These are phyloP conservation scores for Handroanthus guayacan DNA, from an alignment of 257 asterid genomes.

Conservation along the genomic window DNA sequence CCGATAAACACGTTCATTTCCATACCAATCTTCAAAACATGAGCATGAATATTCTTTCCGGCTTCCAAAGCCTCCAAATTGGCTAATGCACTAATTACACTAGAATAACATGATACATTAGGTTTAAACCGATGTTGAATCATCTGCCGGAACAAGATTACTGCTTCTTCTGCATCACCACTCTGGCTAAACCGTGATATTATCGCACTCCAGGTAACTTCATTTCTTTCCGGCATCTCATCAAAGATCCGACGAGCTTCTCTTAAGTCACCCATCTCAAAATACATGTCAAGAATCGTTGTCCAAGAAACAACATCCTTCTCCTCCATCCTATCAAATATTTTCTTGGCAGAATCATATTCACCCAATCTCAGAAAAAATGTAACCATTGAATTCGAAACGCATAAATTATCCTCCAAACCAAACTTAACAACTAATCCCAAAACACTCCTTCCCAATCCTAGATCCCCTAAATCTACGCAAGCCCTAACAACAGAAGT, in stretches of 20 bases:
- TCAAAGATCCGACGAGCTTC: conserved; percentile 71
- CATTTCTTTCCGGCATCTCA: conserved; percentile 79
- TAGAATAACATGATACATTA: conserved; percentile 71
- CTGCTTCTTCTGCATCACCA: conserved; percentile 74
- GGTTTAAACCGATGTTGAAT: conserved; percentile 51
- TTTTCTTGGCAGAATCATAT: conserved; percentile 54
- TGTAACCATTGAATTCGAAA: conserved; percentile 70
- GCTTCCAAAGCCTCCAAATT: conserved; percentile 54
- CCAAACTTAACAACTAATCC: conserved; percentile 68
- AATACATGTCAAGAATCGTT: conserved; percentile 64
- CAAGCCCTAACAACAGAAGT: conserved; percentile 65
- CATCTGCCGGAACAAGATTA: conserved; percentile 62
- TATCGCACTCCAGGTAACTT: conserved; percentile 82
- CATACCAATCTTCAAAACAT: conserved; percentile 60
- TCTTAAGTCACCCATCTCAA: conserved; percentile 55
- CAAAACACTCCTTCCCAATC: conserved; percentile 61
- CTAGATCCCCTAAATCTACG: conserved; percentile 58
- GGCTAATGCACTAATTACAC: conserved; percentile 67
- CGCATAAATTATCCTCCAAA: conserved; percentile 53
- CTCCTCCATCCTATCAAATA: conserved; percentile 59
- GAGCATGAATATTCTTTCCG: conserved; percentile 72
- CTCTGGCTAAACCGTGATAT: conserved; percentile 77
- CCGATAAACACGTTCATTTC: conserved; percentile 56
- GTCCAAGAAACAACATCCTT: conserved; percentile 89
- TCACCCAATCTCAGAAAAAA: conserved; percentile 57